Conservation (phyloP, 2,329 filamentous ascomycete genomes). For the Daldinia eschscholtzii region DNA sequence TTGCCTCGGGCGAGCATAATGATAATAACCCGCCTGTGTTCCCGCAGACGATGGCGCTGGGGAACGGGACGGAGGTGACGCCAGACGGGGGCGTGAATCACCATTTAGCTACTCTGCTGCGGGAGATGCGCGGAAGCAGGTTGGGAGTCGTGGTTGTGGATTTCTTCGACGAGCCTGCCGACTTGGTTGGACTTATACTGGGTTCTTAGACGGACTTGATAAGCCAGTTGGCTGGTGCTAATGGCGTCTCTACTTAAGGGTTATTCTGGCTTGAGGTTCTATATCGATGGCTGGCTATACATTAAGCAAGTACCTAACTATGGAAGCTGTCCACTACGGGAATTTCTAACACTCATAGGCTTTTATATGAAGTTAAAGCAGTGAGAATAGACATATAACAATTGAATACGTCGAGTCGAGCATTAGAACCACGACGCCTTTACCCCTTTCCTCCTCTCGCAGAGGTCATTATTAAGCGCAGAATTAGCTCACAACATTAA, state of each 20-base stretch:
- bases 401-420: no score
- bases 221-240: neutral
- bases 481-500: no score
- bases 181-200: conserved; percentile 58
- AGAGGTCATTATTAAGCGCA: no score
- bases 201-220: conserved; percentile 27
- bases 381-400: no score
- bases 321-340: neutral
- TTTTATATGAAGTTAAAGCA: no score
- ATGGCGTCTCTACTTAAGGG: no score
- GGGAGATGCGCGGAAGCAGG: conserved; percentile 56
- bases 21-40: conserved; percentile 56
- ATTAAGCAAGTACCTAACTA: neutral
- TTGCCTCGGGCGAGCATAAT: conserved; percentile 59
- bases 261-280: neutral
- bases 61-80: conserved; percentile 54
- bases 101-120: conserved; percentile 55
- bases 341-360: no score
- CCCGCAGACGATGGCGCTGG: conserved; percentile 61
- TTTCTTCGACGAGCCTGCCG: conserved; percentile 60
- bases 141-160: conserved; percentile 67
- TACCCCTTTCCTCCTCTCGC: no score
- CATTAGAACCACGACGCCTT: no score
- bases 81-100: conserved; percentile 61
- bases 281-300: neutral